Evolutionary conservation across 306 rosid species (phyloP).

Genomic region (Elaeagnus macrophylla): DNA sequence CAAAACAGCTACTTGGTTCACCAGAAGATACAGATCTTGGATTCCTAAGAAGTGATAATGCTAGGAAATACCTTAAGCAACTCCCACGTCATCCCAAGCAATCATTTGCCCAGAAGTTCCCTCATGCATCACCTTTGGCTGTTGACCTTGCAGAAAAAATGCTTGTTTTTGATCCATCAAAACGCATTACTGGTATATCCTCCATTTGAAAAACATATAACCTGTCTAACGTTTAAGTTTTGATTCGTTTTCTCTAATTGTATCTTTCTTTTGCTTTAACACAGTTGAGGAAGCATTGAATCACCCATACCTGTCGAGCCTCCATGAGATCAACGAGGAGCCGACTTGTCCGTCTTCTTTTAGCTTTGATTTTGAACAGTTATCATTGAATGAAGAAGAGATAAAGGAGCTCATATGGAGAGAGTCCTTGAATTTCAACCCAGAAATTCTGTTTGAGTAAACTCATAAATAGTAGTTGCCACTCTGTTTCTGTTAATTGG

Average conservation of each 20-base stretch:
- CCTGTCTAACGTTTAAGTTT: background rate
- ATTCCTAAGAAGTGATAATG: slow-evolving; percentile 87
- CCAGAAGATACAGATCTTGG: slow-evolving; percentile 87
- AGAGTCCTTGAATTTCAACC: slow-evolving; percentile 51
- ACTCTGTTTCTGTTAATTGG: slow-evolving; percentile 8
- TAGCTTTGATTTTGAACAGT: slow-evolving; percentile 70
- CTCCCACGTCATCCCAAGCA: slow-evolving; percentile 63
- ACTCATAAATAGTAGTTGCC: background rate
- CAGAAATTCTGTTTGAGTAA: slow-evolving; percentile 26
- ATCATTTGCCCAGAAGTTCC: slow-evolving; percentile 53
- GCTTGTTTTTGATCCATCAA: slow-evolving; percentile 80
- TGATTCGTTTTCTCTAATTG: slow-evolving; percentile 14
- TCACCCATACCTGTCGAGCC: slow-evolving; percentile 80
- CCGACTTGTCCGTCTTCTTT: slow-evolving; percentile 78
- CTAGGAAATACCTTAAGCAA: slow-evolving; percentile 86
- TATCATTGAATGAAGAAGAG: slow-evolving; percentile 72
- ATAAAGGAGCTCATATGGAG: slow-evolving; percentile 89
- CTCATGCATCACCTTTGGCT: slow-evolving; percentile 59
- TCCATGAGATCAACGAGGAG: slow-evolving; percentile 96
- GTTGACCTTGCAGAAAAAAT: slow-evolving; percentile 88
- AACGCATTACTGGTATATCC: slow-evolving; percentile 76
- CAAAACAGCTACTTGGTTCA: slow-evolving; percentile 71
- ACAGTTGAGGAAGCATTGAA: slow-evolving; percentile 85
- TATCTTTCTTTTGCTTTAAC: slow-evolving; percentile 6
- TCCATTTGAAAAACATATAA: slow-evolving; percentile 1